phyloP scores from a whole-genome alignment of 2,329 filamentous ascomycete species.

The Fusarium stilboides region DNA sequence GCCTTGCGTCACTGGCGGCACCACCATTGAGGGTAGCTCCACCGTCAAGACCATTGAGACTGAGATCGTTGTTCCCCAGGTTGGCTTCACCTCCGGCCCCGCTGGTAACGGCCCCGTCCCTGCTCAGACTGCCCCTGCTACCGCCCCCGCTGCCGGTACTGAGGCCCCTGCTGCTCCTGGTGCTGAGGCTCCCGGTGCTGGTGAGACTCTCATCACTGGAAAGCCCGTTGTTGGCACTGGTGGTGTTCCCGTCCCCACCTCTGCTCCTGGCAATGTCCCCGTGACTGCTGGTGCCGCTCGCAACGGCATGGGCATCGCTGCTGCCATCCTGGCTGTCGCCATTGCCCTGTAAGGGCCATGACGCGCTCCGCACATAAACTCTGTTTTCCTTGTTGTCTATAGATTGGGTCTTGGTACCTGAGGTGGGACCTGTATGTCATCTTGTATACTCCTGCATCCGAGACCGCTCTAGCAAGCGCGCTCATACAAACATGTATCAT shows the following conservation, averaged over 20 bases:
- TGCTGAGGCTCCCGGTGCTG: slow-evolving; percentile 35
- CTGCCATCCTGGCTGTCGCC: slow-evolving; percentile 61
- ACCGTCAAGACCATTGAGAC: slow-evolving; percentile 67
- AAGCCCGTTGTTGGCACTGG: slow-evolving; percentile 52
- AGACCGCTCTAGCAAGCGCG: slow-evolving; percentile 31
- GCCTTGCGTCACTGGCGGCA: slow-evolving; percentile 65
- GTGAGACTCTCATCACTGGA: slow-evolving; percentile 48
- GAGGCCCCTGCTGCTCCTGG: slow-evolving; percentile 28
- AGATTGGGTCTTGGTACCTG: slow-evolving; percentile 49
- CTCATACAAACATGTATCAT: slow-evolving; percentile 57
- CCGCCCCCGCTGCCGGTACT: slow-evolving; percentile 54
- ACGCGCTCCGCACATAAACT: slow-evolving; percentile 41
- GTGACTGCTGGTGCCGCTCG: slow-evolving; percentile 59
- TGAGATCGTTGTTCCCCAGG: slow-evolving; percentile 67
- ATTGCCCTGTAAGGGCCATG: slow-evolving; percentile 62
- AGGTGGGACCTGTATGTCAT: slow-evolving; percentile 48
- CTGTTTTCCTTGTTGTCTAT: slow-evolving; percentile 48
- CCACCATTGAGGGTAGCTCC: slow-evolving; percentile 62
- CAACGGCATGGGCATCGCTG: slow-evolving; percentile 63
- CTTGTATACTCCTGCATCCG: slow-evolving; percentile 43
- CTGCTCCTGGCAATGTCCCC: slow-evolving; percentile 55
- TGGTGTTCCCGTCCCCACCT: slow-evolving; percentile 54
- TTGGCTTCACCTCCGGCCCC: slow-evolving; percentile 62
- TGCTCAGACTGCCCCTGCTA: slow-evolving; percentile 58
- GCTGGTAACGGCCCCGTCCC: slow-evolving; percentile 43